Percentiles rank a stretch among this genome's conserved stretches.
These are phyloP conservation scores for Salvia sclarea DNA, from an alignment of 305 asterid genomes.

Conservation along the genomic window DNA sequence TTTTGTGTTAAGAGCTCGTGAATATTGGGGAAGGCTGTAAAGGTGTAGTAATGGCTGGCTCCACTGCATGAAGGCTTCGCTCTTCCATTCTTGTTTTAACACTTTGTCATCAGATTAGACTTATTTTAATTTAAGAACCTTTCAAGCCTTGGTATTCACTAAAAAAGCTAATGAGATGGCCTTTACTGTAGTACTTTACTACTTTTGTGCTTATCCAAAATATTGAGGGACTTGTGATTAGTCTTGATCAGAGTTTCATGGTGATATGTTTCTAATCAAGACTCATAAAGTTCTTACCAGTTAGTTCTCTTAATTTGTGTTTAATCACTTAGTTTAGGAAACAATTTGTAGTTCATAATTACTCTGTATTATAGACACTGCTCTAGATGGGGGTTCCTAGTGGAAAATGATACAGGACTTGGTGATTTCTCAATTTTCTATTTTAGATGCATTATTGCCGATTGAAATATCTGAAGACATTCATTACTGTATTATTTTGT, in stretches of 20 bases:
- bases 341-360: conserved; percentile 9
- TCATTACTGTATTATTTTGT: neutral
- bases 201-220: conserved; percentile 4
- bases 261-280: neutral
- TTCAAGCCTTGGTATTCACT: conserved; percentile 4
- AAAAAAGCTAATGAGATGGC: neutral
- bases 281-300: neutral
- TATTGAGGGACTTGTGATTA: neutral
- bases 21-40: neutral
- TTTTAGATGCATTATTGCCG: conserved; percentile 17
- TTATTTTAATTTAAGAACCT: neutral
- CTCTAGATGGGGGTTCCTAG: conserved; percentile 6
- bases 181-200: neutral
- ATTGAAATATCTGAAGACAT: neutral
- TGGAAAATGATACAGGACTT: conserved; percentile 5
- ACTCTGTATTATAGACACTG: conserved; percentile 5
- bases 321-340: conserved; percentile 23
- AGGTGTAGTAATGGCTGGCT: conserved; percentile 3
- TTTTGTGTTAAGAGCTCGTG: conserved; percentile 5
- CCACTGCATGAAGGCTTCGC: neutral
- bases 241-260: conserved; percentile 15
- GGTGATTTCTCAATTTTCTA: conserved; percentile 1
- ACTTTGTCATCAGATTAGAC: neutral
- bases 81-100: conserved; percentile 9
- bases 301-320: conserved; percentile 11